phyloP scores from a whole-genome alignment of 306 rosid species.

The Glycine soja region DNA sequence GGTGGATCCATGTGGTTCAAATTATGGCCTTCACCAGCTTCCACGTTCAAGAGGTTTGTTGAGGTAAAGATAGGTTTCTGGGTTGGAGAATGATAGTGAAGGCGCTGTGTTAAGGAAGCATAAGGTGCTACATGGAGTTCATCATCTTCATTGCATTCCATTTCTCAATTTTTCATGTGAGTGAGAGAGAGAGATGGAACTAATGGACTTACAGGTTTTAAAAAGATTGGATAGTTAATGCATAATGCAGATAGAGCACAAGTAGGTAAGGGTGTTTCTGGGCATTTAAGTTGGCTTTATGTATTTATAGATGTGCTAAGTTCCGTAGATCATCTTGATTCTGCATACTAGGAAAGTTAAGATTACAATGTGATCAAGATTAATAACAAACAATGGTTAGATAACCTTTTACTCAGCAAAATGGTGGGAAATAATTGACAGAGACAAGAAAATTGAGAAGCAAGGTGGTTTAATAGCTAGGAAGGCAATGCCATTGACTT shows the following conservation, averaged over 20 bases:
- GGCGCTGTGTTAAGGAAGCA: conserved; percentile 36
- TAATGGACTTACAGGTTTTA: conserved; percentile 26
- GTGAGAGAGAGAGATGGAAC: conserved; percentile 6
- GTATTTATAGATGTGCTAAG: conserved; percentile 39
- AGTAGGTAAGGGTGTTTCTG: conserved; percentile 37
- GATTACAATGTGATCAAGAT: neutral
- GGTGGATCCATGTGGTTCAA: conserved; percentile 33
- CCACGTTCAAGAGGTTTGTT: conserved; percentile 44
- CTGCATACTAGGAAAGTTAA: conserved; percentile 42
- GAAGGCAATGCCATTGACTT: conserved; percentile 38
- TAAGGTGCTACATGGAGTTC: conserved; percentile 43
- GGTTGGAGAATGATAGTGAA: conserved; percentile 37
- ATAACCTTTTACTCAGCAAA: conserved; percentile 35
- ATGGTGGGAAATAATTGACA: conserved; percentile 48
- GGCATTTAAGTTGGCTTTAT: conserved; percentile 41
- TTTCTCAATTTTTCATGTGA: conserved; percentile 33
- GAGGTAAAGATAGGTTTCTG: conserved; percentile 41
- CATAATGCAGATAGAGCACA: conserved; percentile 34
- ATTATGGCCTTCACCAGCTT: conserved; percentile 38
- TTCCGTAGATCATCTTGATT: conserved; percentile 45
- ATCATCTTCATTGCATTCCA: conserved; percentile 45
- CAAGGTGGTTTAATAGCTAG: neutral
- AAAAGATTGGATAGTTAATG: conserved; percentile 23
- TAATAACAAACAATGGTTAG: conserved; percentile 34
- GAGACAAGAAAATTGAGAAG: neutral